A percentile compares a stretch with the other conserved stretches of the same genome.
phyloP scores from a whole-genome alignment of 306 rosid genomes.

The Vigna hirtella region DNA sequence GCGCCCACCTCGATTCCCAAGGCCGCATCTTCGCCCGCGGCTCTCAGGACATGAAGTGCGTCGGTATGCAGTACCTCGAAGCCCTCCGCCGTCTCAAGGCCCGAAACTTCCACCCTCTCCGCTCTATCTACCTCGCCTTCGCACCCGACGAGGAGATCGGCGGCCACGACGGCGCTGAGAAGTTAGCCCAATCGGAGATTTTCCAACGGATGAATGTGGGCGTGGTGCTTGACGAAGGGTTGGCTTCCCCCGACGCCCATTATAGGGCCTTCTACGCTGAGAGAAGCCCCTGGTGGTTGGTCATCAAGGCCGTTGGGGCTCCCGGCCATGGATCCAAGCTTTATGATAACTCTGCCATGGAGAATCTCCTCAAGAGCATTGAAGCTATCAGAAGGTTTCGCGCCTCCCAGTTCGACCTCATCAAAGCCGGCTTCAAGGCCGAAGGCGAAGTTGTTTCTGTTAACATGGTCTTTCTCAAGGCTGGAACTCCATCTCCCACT shows the following conservation, averaged over 20 bases:
- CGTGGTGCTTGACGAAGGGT: slow-evolving; percentile 87
- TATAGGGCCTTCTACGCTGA: slow-evolving; percentile 82
- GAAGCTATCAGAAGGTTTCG: slow-evolving; percentile 82
- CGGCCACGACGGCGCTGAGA: slow-evolving; percentile 74
- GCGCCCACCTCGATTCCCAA: slow-evolving; percentile 61
- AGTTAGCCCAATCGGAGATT: slow-evolving; percentile 57
- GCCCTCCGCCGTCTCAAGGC: slow-evolving; percentile 73
- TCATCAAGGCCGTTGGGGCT: slow-evolving; percentile 82
- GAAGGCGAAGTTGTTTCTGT: slow-evolving; percentile 88
- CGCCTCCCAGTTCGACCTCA: slow-evolving; percentile 80
- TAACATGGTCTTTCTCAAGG: slow-evolving; percentile 84
- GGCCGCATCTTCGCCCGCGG: slow-evolving; percentile 79
- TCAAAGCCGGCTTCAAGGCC: slow-evolving; percentile 81
- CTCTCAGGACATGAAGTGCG: slow-evolving; percentile 96
- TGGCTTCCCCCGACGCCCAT: slow-evolving; percentile 70
- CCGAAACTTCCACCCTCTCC: slow-evolving; percentile 60
- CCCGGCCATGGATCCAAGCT: slow-evolving; percentile 98
- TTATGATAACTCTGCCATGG: slow-evolving; percentile 91
- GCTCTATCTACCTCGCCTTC: slow-evolving; percentile 68
- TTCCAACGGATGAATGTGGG: slow-evolving; percentile 74
- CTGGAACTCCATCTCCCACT: slow-evolving; percentile 91
- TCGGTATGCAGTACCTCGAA: slow-evolving; percentile 90
- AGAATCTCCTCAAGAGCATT: slow-evolving; percentile 86
- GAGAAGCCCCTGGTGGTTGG: slow-evolving; percentile 88
- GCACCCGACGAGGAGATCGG: slow-evolving; percentile 95